phyloP scores from a whole-genome alignment of 495 filamentous ascomycete species.

The Umbilicaria muhlenbergii region DNA sequence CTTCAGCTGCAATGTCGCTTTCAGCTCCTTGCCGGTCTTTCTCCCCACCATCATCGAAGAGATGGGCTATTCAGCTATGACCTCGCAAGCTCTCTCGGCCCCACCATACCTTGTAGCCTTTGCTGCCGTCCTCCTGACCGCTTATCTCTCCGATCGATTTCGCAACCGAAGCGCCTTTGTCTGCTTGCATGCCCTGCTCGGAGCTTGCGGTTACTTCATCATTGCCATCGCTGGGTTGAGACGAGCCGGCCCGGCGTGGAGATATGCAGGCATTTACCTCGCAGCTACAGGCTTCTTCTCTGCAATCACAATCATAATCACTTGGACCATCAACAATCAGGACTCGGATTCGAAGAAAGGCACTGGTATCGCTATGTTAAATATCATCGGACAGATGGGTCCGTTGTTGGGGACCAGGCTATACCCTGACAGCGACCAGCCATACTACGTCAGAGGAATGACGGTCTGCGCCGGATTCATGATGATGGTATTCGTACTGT shows the following conservation, averaged over 20 bases:
- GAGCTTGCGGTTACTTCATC: conserved; percentile 41
- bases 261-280: conserved; percentile 42
- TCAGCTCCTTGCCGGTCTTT: conserved; percentile 43
- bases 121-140: conserved; percentile 28
- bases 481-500: conserved; percentile 31
- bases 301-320: conserved; percentile 44
- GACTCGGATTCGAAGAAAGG: conserved; percentile 33
- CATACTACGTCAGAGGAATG: conserved; percentile 46
- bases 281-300: conserved; percentile 46
- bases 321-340: conserved; percentile 51
- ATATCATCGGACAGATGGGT: conserved; percentile 46
- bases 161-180: conserved; percentile 33
- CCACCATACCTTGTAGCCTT: conserved; percentile 43
- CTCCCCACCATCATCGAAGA: conserved; percentile 42
- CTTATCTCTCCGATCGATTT: conserved; percentile 34
- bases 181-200: conserved; percentile 36
- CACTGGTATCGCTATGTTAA: conserved; percentile 39
- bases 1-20: conserved; percentile 43
- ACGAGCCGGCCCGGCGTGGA: conserved; percentile 18
- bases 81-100: conserved; percentile 38
- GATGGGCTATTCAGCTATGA: conserved; percentile 33
- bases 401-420: conserved; percentile 45
- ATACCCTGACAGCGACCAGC: conserved; percentile 39
- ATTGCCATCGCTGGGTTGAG: conserved; percentile 30
- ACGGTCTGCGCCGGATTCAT: conserved; percentile 42